Conservation (phyloP, 73 alveolate genomes). For the Tetrahymena thermophila region DNA sequence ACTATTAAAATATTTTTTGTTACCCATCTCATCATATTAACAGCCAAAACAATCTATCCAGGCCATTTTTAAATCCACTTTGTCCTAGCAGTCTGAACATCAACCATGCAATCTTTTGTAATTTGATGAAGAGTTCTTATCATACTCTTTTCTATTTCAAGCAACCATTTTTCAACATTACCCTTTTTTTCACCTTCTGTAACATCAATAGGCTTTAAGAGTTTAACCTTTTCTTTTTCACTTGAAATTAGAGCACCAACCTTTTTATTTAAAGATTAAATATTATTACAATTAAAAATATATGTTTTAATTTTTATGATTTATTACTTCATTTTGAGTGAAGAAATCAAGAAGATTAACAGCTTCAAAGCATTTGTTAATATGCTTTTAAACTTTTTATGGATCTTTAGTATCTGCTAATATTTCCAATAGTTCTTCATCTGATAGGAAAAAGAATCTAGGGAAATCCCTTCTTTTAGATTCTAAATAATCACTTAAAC, state of each 20-base stretch:
- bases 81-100: slow-evolving; percentile 26
- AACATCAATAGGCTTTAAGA: slow-evolving; percentile 71
- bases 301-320: not conserved
- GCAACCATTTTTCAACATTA: slow-evolving; percentile 93
- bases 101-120: slow-evolving; percentile 27
- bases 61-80: slow-evolving; percentile 89
- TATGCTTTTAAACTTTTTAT: slow-evolving; percentile 81
- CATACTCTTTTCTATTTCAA: slow-evolving; percentile 82
- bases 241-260: slow-evolving; percentile 75
- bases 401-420: slow-evolving; percentile 95
- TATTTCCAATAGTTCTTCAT: slow-evolving; percentile 91
- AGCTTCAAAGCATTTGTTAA: slow-evolving; percentile 92
- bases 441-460: slow-evolving; percentile 98
- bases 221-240: slow-evolving; percentile 78
- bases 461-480: slow-evolving; percentile 97
- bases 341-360: slow-evolving; percentile 77
- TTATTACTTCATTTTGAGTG: slow-evolving; percentile 53
- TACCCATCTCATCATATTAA: slow-evolving; percentile 85
- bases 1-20: not conserved
- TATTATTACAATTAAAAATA: not conserved
- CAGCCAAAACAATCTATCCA: slow-evolving; percentile 89
- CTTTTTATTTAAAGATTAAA: not conserved
- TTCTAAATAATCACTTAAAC: slow-evolving; percentile 86
- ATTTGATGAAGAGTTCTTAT: slow-evolving; percentile 66
- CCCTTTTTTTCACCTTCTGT: slow-evolving; percentile 80